phyloP scores from a whole-genome alignment of 768 basidiomycete genomes.

The Mycena vitilis region DNA sequence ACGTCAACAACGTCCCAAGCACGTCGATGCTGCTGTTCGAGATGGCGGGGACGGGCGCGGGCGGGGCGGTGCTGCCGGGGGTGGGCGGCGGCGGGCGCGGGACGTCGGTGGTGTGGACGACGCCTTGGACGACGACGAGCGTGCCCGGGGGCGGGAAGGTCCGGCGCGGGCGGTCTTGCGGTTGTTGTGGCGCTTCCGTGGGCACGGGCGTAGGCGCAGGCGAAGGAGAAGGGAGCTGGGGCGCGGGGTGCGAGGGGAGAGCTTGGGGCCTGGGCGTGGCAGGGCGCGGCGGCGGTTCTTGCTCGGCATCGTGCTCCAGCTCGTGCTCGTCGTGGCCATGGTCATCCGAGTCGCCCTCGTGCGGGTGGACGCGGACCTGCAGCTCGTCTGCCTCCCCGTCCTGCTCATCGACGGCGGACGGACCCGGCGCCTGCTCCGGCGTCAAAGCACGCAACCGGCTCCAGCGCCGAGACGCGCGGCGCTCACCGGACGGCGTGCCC shows the following conservation, averaged over 20 bases:
- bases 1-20: conserved; percentile 86
- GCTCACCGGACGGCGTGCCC: neutral
- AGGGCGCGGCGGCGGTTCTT: neutral
- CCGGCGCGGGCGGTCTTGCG: neutral
- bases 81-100: conserved; percentile 41
- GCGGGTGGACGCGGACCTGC: neutral
- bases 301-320: neutral
- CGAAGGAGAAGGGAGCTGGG: too few relatives aligned
- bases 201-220: neutral
- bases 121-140: conserved; percentile 85
- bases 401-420: neutral
- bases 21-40: conserved; percentile 86
- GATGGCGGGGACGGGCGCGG: conserved; percentile 48
- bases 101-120: conserved; percentile 82
- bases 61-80: conserved; percentile 14
- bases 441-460: too few relatives aligned
- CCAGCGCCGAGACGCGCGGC: neutral
- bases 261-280: conserved; percentile 18
- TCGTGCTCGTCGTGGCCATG: neutral
- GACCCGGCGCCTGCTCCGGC: neutral
- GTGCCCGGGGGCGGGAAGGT: conserved; percentile 79
- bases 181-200: too few relatives aligned
- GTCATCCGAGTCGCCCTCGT: neutral
- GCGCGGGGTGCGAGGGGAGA: neutral
- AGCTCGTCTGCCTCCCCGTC: neutral